A percentile compares a stretch with the other conserved stretches of the same genome.
Evolutionary conservation across 1,284 basidiomycete species (phyloP).

Genomic region (Pulveroboletus sp.): DNA sequence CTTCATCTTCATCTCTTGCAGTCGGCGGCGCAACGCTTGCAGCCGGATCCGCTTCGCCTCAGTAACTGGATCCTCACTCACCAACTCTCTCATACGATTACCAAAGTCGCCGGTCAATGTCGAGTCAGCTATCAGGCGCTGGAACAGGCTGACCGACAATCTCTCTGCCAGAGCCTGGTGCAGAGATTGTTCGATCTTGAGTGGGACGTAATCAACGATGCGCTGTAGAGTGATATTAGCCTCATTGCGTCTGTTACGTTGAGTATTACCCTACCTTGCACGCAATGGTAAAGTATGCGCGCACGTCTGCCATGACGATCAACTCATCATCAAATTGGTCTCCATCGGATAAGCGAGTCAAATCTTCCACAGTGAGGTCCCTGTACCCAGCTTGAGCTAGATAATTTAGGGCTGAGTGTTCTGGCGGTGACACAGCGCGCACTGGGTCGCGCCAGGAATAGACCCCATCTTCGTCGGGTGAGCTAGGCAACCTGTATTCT

Average conservation of each 20-base stretch:
- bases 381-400: constrained; percentile 24
- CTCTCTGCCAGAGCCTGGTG: constrained; percentile 38
- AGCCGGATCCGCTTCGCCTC: constrained; percentile 31
- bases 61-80: constrained; percentile 43
- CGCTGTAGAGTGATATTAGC: constrained; percentile 35
- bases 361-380: constrained; percentile 17
- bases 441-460: no score
- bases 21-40: constrained; percentile 20
- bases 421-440: not conserved
- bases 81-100: constrained; percentile 34
- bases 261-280: constrained; percentile 35
- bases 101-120: constrained; percentile 10
- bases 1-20: constrained; percentile 37
- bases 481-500: no score
- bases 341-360: constrained; percentile 15
- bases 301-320: constrained; percentile 46
- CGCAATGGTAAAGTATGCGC: constrained; percentile 50
- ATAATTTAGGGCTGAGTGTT: constrained; percentile 11
- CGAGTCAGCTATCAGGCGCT: constrained; percentile 29
- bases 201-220: constrained; percentile 49
- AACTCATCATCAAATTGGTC: constrained; percentile 39
- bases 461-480: no score
- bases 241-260: not conserved
- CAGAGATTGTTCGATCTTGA: constrained; percentile 48
- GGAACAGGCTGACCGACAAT: constrained; percentile 40